These are phyloP conservation scores for Lipomyces yamanashiensis DNA, from an alignment of 805 yeast species.

Conservation along the genomic window DNA sequence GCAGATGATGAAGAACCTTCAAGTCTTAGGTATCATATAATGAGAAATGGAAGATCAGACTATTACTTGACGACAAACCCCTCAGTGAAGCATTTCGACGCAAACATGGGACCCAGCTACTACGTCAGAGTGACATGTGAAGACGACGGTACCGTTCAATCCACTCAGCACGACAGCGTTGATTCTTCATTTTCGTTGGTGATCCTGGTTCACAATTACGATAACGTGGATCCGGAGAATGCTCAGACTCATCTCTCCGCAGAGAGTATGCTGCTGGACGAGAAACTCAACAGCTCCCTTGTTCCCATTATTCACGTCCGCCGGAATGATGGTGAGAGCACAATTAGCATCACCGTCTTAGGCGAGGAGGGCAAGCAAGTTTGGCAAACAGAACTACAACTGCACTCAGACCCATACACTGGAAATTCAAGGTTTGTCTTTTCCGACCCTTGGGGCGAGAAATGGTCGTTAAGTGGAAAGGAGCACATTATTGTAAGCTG, in stretches of 20 bases:
- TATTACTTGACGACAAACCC: conserved; percentile 72
- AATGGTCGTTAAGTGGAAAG: conserved; percentile 26
- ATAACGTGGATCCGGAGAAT: conserved; percentile 11
- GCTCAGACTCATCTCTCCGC: background rate
- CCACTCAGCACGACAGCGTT: background rate
- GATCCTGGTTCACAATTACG: conserved; percentile 26
- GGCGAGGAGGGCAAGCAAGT: conserved; percentile 18
- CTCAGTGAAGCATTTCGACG: conserved; percentile 59
- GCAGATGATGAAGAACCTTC: conserved; percentile 15
- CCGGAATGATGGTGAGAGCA: conserved; percentile 28
- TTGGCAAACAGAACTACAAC: conserved; percentile 19
- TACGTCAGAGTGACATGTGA: conserved; percentile 50
- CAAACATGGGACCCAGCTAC: conserved; percentile 67
- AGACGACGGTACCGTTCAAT: background rate
- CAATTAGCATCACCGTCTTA: conserved; percentile 19
- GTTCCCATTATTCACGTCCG: conserved; percentile 27
- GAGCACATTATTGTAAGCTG: conserved; percentile 16
- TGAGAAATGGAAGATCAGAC: conserved; percentile 55
- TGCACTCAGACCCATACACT: conserved; percentile 25
- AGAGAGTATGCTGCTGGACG: background rate
- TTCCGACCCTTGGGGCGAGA: conserved; percentile 30
- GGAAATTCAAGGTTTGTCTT: conserved; percentile 20
- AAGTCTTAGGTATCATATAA: conserved; percentile 61
- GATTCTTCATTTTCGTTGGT: conserved; percentile 26
- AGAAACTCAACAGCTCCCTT: conserved; percentile 1